Evolutionary conservation across 106 monocot species (phyloP), one percentile per base, ranked within the genome.

Genomic region (Acorus gramineus): DNA sequence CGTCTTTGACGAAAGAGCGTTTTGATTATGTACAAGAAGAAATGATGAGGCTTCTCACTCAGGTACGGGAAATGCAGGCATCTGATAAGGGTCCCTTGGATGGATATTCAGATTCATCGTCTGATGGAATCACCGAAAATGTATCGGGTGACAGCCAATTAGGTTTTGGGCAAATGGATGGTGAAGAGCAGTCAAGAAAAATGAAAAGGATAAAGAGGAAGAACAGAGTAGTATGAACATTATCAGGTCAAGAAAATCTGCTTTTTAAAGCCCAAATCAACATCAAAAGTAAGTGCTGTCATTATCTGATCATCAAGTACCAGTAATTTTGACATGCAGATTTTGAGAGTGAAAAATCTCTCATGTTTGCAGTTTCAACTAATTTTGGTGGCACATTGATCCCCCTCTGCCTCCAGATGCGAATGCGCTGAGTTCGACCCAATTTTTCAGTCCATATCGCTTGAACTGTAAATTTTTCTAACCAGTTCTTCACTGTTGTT

Each of bases 1-100:
- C 86, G 14, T 73, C 86, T 4, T 50, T 86, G 61, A 84, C 83
- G 3, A 84, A 80, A 60, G 84, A 81, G 68, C 80, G 91, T 28
- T 92, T 92, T 9, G 78, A 77, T 4, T 86, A 92, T 66, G 81
- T 84, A 52, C 84, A 92, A 46, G 79, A 76, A 69, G 84, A 92
- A 69, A 71, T 92, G 69, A 69, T 78, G 56, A 77, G 76, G 66
- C 73, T 92, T 66, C 84, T 92, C 46, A 63, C 71, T 58, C 83
- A 81, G 64, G 76, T 92, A 46, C 74, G 84, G 62, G 78, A 75
- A 42, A 92, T 92, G 91, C 72, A 78, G 8, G 42, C 68, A 2
- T 13, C 64, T 12, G 81, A 86, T 75, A 79, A 73, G 45, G 28
- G 63, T 53, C 69, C 67, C 50, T 53, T 69, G 14, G 66, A 73